Evolutionary conservation across 2,329 filamentous ascomycete genomes (phyloP), one percentile per base, ranked within the genome.

Genomic region (Colletotrichum acutatum): DNA sequence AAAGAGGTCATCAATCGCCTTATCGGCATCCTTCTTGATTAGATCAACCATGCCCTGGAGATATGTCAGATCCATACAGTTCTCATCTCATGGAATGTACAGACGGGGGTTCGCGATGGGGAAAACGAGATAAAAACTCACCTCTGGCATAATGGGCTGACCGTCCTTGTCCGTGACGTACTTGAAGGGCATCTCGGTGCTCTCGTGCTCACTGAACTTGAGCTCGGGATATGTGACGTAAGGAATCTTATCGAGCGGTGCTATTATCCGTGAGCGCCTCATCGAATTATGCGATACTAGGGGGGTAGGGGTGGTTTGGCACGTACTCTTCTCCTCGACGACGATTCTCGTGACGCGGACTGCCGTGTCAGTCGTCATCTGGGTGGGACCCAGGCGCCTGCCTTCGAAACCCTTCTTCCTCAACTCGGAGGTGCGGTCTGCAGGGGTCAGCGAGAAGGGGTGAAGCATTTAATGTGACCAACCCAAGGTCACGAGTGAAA

Each of bases 301-400:
- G 42, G 57, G 53, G 28, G 46, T 3, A 32, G 2, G 16, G 34
- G 16, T 42, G 8, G 24, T 4, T 4, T 56, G 22, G 30, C 62
- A 80, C 89, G 76, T 83, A 97, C 95, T 89, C 85, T 93, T 93
- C 76, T 95, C 90, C 79, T 97, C 93, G 12, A 95, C 91, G 6
- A 98, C 93, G 77, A 97, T 92, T 76, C 97, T 90, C 37, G 97
- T 98, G 57, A 98, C 96, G 76, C 97, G 90, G 63, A 98, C 97
- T 5, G 97, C 97, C 24, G 97, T 99, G 82, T 99, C 97, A 5
- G 97, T 99, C 3, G 97, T 98, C 96, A 99, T 98, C 83, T 99
- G 97, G 78, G 95, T 92, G 8, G 96, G 94, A 0, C 97, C 97
- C 34, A 99, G 87, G 71, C 97, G 90, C 66, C 97, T 91, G 71